Base-by-base conservation (phyloP, 805 yeast species). In the Wickerhamomyces chaumierensis region DNA sequence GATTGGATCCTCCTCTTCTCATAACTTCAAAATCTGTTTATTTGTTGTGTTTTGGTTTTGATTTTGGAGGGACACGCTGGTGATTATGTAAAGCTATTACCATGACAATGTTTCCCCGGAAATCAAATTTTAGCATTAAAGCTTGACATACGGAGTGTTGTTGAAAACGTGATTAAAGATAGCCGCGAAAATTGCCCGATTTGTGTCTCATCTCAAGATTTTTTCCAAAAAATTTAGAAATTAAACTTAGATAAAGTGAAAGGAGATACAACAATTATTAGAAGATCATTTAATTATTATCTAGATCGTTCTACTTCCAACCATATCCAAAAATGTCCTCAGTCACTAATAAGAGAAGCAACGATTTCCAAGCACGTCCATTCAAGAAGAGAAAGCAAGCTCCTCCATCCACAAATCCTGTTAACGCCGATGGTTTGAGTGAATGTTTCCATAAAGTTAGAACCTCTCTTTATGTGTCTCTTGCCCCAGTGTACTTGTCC, bases 401-500 rank as follows among this genome's bases (percentile, higher is more conserved):
- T 15, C 27, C 39, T 15, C 38, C 37, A 25, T 45, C 61, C 36
- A 48, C 63, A 36, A 70, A 70, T 44, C 59, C 62, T 7, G 37
- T 63, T 18, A 57, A 59, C 42, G 51, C 43, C 5, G 62, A 66
- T 18, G 81, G 81, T 0, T 41, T 73, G 14, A 71, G 90, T 2
- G 73, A 78, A 52, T 81, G 94, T 54, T 85, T 84, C 63, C 77
- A 74, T 48, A 65, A 61, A 33, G 71, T 77, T 39, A 65, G 71
- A 38, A 63, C 81, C 2, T 63, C 75, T 14, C 56, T 92, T 57
- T 86, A 88, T 55, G 77, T 87, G 5, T 86, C 95, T 8, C 57
- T 92, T 38, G 96, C 99, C 5, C 98, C 99, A 38, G 66, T 75
- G 39, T 83, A 79, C 60, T 54, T 78, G 31, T 64, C 68, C 33